A percentile compares a stretch with the other conserved stretches of the same genome.
These are phyloP conservation scores for Calophaca sinica DNA, from an alignment of 306 rosid species.

Conservation along the genomic window DNA sequence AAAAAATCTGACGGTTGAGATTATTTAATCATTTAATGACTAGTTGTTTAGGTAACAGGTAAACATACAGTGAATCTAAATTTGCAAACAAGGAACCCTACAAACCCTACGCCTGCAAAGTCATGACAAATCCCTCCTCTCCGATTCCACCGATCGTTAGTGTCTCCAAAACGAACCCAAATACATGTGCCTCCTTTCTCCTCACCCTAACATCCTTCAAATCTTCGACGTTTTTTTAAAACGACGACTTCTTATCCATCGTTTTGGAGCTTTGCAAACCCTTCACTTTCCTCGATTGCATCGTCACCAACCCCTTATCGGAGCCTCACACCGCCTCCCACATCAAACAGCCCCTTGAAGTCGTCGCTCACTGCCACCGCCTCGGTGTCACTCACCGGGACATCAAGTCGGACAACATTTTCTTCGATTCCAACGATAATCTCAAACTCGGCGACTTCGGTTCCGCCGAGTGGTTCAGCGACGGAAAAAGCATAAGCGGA, in stretches of 20 bases:
- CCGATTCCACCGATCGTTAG: slow-evolving; percentile 68
- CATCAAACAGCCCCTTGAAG: slow-evolving; percentile 62
- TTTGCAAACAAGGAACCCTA: too few species aligned
- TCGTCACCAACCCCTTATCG: slow-evolving; percentile 47
- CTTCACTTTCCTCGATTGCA: slow-evolving; percentile 70
- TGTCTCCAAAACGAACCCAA: slow-evolving; percentile 86
- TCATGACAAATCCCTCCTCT: slow-evolving; percentile 66
- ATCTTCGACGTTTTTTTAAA: slow-evolving; percentile 64
- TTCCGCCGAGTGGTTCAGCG: slow-evolving; percentile 76
- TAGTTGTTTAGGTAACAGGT: too few species aligned
- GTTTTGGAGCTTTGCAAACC: slow-evolving; percentile 78
- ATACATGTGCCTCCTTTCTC: slow-evolving; percentile 67
- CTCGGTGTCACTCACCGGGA: slow-evolving; percentile 79
- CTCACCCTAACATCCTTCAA: slow-evolving; percentile 78
- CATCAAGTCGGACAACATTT: slow-evolving; percentile 68
- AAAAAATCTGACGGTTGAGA: too few species aligned
- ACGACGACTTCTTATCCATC: slow-evolving; percentile 59
- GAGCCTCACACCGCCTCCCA: slow-evolving; percentile 58
- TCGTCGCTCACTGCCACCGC: slow-evolving; percentile 75
- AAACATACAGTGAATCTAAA: too few species aligned
- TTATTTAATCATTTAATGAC: too few species aligned
- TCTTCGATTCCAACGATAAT: slow-evolving; percentile 60
- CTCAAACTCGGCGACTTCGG: slow-evolving; percentile 87
- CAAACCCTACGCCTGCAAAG: slow-evolving; percentile 68
- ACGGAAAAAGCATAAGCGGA: slow-evolving; percentile 59